These are phyloP conservation scores for Fragilariopsis cylindrus DNA, from an alignment of 108 stramenopile genomes.

Conservation along the genomic window DNA sequence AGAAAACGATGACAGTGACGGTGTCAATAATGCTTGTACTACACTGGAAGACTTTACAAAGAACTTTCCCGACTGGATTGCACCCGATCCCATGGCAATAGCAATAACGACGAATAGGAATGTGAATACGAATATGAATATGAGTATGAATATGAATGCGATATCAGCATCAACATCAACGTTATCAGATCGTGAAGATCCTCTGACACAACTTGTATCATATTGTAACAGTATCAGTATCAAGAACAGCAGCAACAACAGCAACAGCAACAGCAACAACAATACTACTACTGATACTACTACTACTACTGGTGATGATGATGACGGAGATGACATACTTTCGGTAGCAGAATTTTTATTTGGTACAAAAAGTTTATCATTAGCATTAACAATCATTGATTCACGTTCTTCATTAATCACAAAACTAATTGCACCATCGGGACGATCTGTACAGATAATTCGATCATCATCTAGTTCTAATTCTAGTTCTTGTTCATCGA, in stretches of 20 bases:
- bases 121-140: too few relatives aligned
- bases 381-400: slow-evolving; percentile 11
- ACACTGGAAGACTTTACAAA: too few relatives aligned
- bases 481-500: neutral
- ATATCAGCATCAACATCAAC: neutral
- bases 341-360: slow-evolving; percentile 2
- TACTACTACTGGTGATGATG: neutral
- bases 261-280: neutral
- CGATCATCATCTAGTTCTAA: neutral
- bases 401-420: neutral
- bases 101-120: too few relatives aligned
- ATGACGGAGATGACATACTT: neutral
- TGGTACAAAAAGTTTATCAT: slow-evolving; percentile 3
- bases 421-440: slow-evolving; percentile 12
- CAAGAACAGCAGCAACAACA: neutral
- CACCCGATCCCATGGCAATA: neutral
- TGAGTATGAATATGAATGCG: too few relatives aligned
- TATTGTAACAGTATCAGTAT: neutral
- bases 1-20: neutral
- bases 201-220: slow-evolving; percentile 4
- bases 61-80: neutral
- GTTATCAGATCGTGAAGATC: slow-evolving; percentile 5
- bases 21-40: too few relatives aligned
- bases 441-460: slow-evolving; percentile 3
- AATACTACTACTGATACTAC: neutral